Evolutionary conservation across 495 filamentous ascomycete species (phyloP).

Genomic region (Daldinia loculata): DNA sequence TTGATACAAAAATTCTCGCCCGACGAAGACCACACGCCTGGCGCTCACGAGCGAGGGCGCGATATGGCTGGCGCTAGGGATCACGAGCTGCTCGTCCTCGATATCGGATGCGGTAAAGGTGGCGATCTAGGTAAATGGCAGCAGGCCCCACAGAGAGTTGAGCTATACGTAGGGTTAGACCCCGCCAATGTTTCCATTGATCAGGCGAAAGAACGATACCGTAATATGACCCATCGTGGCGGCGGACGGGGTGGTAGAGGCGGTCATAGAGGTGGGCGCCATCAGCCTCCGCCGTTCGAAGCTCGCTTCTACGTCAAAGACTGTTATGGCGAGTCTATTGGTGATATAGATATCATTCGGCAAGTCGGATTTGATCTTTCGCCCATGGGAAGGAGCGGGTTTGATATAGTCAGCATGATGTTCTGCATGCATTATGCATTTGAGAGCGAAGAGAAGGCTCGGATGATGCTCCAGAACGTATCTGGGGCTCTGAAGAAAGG

Average conservation of each 20-base stretch:
- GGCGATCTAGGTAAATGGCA: conserved; percentile 97
- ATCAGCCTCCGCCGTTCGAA: conserved; percentile 72
- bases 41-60: conserved; percentile 62
- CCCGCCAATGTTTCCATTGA: conserved; percentile 90
- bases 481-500: conserved; percentile 89
- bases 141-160: conserved; percentile 81
- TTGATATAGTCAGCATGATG: conserved; percentile 98
- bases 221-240: conserved; percentile 68
- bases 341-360: conserved; percentile 76
- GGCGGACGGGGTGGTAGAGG: conserved; percentile 62
- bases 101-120: conserved; percentile 96
- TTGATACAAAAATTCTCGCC: conserved; percentile 97
- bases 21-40: conserved; percentile 70
- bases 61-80: conserved; percentile 53
- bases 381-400: conserved; percentile 73
- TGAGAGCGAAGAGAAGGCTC: conserved; percentile 85
- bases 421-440: conserved; percentile 99
- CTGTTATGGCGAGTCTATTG: conserved; percentile 84
- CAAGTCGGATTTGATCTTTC: conserved; percentile 83
- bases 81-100: conserved; percentile 77
- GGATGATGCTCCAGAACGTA: conserved; percentile 93
- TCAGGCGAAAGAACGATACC: conserved; percentile 86
- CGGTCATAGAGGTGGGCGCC: conserved; percentile 54
- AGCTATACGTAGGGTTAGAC: conserved; percentile 91
- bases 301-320: conserved; percentile 88